Base-by-base conservation (phyloP, 1,139 yeast genomes). In the Torulaspora globosa region DNA sequence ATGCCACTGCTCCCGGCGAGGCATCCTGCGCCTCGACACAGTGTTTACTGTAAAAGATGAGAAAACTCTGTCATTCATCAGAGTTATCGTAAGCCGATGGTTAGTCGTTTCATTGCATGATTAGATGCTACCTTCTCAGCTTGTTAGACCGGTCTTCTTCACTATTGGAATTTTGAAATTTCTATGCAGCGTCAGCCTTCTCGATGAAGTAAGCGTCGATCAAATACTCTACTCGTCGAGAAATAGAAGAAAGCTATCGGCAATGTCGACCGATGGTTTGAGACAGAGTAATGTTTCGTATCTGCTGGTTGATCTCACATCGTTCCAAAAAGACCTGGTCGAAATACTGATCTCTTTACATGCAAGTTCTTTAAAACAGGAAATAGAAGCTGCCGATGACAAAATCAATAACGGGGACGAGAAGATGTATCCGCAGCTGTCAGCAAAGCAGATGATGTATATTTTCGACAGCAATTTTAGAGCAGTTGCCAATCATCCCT, bases 401-500 rank as follows among this genome's bases (percentile, higher is more conserved):
- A 51, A 46, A 38, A 12, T 46, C 12, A 45, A 53, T n/a, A 41
- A 42, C 9, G 52, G 46, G 19, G 49, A 51, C 10, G 44, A 44
- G 26, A 40, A 34, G 10, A 44, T 38, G 26, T 50, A 50, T 31
- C 59, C 62, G 9, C 37, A 51, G 19, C 51, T 67, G 46, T 52
- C 67, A 5, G 57, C 62, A 28, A 51, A 55, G 7, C 68, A 69
- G 29, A 55, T 73, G 59, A 61, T 66, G 24, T 65, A 66, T 19
- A 54, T 80, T 35, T 68, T 84, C 23, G 71, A 73, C 43, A 74
- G 76, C 9, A 82, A 78, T 55, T 60, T 82, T 8, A 60, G 70
- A 27, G 71, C 74, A 15, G 68, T 82, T 0, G 70, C 75, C 2
- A 78, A 76, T 55, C 89, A 84, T 60, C 88, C 90, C 1, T 79